A percentile compares a stretch with the other conserved stretches of the same genome.
Conservation (phyloP, 192 early-diverging fungal species). For the Coemansia sp. region DNA sequence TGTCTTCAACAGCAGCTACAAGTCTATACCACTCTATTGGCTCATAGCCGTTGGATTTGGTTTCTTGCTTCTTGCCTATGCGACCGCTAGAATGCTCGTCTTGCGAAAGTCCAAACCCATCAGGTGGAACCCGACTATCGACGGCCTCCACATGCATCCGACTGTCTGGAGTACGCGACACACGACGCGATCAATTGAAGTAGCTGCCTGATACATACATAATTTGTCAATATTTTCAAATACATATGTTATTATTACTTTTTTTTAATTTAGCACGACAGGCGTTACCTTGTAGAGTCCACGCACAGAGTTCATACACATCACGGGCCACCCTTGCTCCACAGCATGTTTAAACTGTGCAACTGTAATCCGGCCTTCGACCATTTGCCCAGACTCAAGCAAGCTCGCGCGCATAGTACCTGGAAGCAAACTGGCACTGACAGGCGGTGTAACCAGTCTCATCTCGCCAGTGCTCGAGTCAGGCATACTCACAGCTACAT, state of each 20-base stretch:
- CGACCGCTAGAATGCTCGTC: conserved; percentile 65
- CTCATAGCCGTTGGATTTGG: conserved; percentile 89
- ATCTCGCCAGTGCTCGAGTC: conserved; percentile 10
- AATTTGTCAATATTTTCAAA: not conserved
- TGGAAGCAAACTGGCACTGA: conserved; percentile 27
- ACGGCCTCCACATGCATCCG: conserved; percentile 85
- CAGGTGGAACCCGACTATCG: conserved; percentile 72
- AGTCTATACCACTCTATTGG: conserved; percentile 74
- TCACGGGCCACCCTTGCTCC: conserved; percentile 32
- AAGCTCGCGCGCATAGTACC: conserved; percentile 43
- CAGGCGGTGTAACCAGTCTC: conserved; percentile 31
- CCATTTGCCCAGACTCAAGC: conserved; percentile 25
- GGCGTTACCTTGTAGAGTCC: conserved; percentile 28
- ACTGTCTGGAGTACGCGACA: conserved; percentile 65
- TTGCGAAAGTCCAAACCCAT: conserved; percentile 67
- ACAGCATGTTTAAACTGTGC: conserved; percentile 35
- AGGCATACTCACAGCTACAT: conserved; percentile 36
- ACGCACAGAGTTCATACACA: conserved; percentile 57
- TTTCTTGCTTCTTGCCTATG: conserved; percentile 74
- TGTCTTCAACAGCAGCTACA: conserved; percentile 74
- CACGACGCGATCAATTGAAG: conserved; percentile 35
- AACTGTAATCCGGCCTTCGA: conserved; percentile 35
- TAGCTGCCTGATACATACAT: not conserved
- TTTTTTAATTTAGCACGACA: not conserved
- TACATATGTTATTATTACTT: not conserved